Evolutionary conservation across 768 basidiomycete species (phyloP).

Genomic region (Suillus hirtellus): DNA sequence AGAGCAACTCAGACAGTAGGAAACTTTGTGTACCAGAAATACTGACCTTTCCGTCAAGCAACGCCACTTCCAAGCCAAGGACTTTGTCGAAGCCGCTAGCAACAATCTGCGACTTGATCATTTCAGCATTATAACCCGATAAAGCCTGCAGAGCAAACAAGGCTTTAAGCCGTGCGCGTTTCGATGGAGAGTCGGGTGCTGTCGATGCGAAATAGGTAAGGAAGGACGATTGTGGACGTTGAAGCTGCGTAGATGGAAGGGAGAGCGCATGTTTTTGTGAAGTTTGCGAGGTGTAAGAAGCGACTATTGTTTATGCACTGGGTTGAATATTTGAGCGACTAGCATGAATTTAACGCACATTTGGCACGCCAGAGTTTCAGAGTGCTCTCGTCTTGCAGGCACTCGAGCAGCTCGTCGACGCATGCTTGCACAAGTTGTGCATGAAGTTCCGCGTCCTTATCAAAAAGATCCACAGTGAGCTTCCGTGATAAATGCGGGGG

Average conservation of each 20-base stretch:
- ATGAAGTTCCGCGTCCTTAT: conserved; percentile 64
- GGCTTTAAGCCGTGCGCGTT: conserved; percentile 70
- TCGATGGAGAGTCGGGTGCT: conserved; percentile 76
- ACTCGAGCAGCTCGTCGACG: conserved; percentile 51
- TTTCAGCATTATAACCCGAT: conserved; percentile 16
- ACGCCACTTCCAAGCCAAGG: conserved; percentile 71
- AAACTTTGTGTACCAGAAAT: background rate
- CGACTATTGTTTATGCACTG: conserved; percentile 35
- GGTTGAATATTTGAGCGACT: conserved; percentile 4
- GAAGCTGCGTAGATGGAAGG: conserved; percentile 2
- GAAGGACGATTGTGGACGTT: conserved; percentile 24
- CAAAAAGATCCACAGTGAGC: background rate
- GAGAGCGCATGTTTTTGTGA: conserved; percentile 2
- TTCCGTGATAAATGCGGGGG: background rate
- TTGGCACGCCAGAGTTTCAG: conserved; percentile 73
- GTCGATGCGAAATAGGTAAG: conserved; percentile 80
- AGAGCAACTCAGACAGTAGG: background rate
- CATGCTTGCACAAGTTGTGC: conserved; percentile 60
- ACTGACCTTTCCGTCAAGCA: conserved; percentile 75
- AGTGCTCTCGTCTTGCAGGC: conserved; percentile 50
- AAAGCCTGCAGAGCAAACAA: conserved; percentile 70
- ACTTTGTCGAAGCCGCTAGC: conserved; percentile 42
- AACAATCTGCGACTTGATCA: conserved; percentile 23
- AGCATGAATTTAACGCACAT: conserved; percentile 37
- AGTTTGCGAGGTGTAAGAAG: conserved; percentile 49